These are phyloP conservation scores for Aureobasidium leucospermi DNA, from an alignment of 2,329 filamentous ascomycete species.

Conservation along the genomic window DNA sequence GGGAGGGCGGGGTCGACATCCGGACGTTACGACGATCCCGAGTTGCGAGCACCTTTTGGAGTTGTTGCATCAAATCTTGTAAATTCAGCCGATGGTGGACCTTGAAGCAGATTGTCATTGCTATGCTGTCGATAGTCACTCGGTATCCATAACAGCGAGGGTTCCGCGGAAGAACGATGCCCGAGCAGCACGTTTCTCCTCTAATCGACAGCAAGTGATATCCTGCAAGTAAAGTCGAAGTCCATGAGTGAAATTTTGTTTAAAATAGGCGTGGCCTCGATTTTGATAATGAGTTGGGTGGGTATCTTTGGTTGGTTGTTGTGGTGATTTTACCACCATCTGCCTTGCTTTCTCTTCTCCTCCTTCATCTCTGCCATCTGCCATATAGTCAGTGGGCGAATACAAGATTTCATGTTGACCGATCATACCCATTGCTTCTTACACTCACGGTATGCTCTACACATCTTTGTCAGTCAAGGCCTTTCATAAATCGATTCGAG, in stretches of 20 bases:
- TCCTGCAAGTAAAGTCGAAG: not conserved
- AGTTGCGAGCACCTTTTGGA: not conserved
- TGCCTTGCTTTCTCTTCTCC: slow-evolving; percentile 33
- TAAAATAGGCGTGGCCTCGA: not conserved
- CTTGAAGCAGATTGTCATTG: not conserved
- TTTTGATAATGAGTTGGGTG: not conserved
- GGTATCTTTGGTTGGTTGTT: not conserved
- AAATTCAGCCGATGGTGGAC: not conserved
- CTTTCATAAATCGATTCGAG: not conserved
- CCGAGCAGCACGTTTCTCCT: not conserved
- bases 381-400: not conserved
- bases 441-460: slow-evolving; percentile 84
- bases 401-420: slow-evolving; percentile 8
- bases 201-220: not conserved
- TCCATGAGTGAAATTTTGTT: not conserved
- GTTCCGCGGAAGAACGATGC: too few species aligned
- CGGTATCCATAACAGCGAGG: too few species aligned
- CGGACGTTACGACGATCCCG: not conserved
- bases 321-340: slow-evolving; percentile 23
- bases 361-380: slow-evolving; percentile 42
- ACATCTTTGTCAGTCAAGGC: not conserved
- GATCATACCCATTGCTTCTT: slow-evolving; percentile 83
- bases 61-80: not conserved
- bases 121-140: not conserved
- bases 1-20: not conserved